Evolutionary conservation across 345 rosid genomes (phyloP).

Genomic region (Pistacia vera): DNA sequence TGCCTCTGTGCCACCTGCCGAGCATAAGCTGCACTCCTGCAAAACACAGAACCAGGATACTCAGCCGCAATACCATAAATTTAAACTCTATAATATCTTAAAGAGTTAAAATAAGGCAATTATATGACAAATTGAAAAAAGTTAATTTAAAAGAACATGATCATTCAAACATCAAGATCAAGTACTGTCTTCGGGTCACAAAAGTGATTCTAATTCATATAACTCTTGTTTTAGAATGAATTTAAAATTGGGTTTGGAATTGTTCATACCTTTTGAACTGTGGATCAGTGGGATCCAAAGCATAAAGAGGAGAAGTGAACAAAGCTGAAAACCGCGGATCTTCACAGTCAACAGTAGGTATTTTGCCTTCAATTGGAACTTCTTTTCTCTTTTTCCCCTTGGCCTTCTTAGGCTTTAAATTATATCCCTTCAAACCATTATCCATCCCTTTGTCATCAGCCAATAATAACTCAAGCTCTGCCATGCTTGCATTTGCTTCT

Average conservation of each 20-base stretch:
- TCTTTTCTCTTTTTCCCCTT: slow-evolving; percentile 61
- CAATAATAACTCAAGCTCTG: slow-evolving; percentile 84
- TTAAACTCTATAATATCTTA: background rate
- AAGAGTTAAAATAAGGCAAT: background rate
- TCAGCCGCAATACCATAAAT: slow-evolving; percentile 3
- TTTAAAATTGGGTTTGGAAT: background rate
- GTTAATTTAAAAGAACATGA: background rate
- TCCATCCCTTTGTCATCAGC: slow-evolving; percentile 70
- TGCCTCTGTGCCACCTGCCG: slow-evolving; percentile 60
- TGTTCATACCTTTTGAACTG: slow-evolving; percentile 77
- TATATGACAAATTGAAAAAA: background rate
- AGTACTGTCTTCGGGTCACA: too few relatives aligned
- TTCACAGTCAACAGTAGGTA: slow-evolving; percentile 54
- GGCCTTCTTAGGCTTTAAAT: slow-evolving; percentile 57
- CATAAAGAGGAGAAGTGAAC: slow-evolving; percentile 58
- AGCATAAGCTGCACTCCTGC: slow-evolving; percentile 86
- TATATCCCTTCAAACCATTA: slow-evolving; percentile 75
- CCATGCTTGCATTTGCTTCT: slow-evolving; percentile 62
- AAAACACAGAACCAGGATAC: slow-evolving; percentile 20
- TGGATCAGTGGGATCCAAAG: slow-evolving; percentile 96
- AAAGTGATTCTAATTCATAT: background rate
- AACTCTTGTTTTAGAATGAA: background rate
- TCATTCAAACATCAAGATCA: background rate
- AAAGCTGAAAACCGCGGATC: slow-evolving; percentile 79
- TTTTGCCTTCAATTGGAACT: slow-evolving; percentile 56